Base-by-base conservation (phyloP, 768 basidiomycete species). In the Russula lepida region DNA sequence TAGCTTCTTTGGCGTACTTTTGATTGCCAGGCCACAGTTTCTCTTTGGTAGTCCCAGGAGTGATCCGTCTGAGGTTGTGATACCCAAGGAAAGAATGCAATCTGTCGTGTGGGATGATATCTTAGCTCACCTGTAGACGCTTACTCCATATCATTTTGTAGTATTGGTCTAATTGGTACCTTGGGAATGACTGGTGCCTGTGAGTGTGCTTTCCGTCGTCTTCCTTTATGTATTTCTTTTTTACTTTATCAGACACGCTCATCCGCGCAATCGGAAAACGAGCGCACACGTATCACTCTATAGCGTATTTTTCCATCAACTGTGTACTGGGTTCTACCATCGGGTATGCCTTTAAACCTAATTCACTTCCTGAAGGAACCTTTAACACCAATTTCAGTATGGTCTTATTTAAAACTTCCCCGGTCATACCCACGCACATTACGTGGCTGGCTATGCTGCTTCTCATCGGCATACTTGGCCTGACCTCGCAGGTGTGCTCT, bases 11-110 rank as follows among this genome's bases (percentile, higher is more conserved):
- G 93, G 92, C 0, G 90, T 92, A 9, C 70, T 94, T 15, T 76
- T 93, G 8, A 91, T 97, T 51, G 89, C 92, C 11, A 78, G 89
- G 33, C 93, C 93, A 0, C 74, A 79, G 1, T 83, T 84, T 55
- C 67, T 97, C 7, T 95, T 97, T 66, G 86, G 85, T 2, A 44
- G 46, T 49, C 57, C 35, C 30, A 49, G 12, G 60, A 53, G 27
- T 17, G 23, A 35, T 6, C 58, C 23, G 9, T 52, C 56, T 11
- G 54, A 63, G 13, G 62, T 61, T 27, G 72, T 56, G 12, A 73
- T 66, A 3, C 69, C 66, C 17, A 67, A 53, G 23, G 72, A 76
- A 67, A 72, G 90, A 52, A 69, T 90, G 48, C 66, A 78, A 13
- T 86, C 86, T 3, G 84, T 91, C 7, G 79, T 78, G 78, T 85